Evolutionary conservation across 2,329 filamentous ascomycete genomes (phyloP), one percentile per base, ranked within the genome.

Genomic region (Lecanicillium sp.): DNA sequence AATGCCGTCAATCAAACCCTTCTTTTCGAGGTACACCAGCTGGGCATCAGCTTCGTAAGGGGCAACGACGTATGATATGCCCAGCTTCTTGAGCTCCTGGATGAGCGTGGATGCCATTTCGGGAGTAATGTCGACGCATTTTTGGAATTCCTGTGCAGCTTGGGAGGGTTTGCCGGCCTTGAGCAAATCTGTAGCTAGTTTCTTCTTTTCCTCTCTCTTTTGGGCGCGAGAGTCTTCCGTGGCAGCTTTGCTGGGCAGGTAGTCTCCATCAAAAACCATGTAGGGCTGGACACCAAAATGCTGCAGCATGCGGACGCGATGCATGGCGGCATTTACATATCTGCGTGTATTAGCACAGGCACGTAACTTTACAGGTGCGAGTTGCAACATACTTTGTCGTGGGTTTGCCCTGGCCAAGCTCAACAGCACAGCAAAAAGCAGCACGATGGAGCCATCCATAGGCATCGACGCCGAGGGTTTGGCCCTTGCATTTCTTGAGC

Each of bases 11-110:
- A 96, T 84, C 36, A 89, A 68, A 1, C 90, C 90, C 43, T 87
- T 77, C 36, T 81, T 80, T 62, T 98, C 92, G 28, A 98, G 72
- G 56, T 97, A 98, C 18, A 88, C 89, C 51, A 98, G 73, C 60
- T 98, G 90, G n/a, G 90, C 83, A 60, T 98, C 92, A 33, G 92
- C 92, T 68, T 98, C 92, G 62, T 96, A 98, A 0, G 92, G 92
- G 1, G 92, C 92, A 14, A 98, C 94, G 40, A 98, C 72, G 56
- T 95, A 97, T 41, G 87, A 76, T 13, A 98, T 74, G 29, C 79
- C 73, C 53, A 81, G 68, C 52, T 78, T 77, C 64, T 94, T 96
- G 52, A 97, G 71, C 58, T 94, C 87, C 49, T 96, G 88, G 42
- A 98, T 98, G 38, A 97, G 66, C 48, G 85, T 74, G 6, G 86